Base-by-base conservation (phyloP, 306 rosid species). In the Pterocarpus santalinus region DNA sequence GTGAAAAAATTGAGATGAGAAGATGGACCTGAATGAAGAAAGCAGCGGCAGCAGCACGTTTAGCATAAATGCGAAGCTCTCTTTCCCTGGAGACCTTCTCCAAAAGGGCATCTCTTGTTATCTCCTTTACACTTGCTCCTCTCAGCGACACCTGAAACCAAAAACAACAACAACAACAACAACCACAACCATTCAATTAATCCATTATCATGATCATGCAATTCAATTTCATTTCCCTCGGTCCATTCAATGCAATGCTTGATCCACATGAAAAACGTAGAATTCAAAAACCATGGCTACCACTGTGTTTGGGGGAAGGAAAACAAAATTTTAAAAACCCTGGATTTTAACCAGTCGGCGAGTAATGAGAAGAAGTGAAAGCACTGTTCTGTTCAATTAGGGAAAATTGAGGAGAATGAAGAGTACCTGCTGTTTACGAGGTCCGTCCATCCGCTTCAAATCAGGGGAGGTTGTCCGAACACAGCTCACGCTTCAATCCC, bases 41-140 rank as follows among this genome's bases (percentile, higher is more conserved):
- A 71, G 95, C 93, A 60, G 97, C 91, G 32, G 98, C 89, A 15
- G 92, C 79, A 73, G 97, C 97, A 69, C 94, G 91, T 73, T 91
- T 88, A 1, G 98, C 97, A 79, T 91, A 85, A 69, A 87, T 89
- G 49, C 99, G 97, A 67, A 90, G 93, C 85, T 95, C 96, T 86
- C 99, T 86, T 86, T 95, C 97, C 68, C 82, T 92, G 13, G 93
- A 83, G 51, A 95, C 94, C 88, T 91, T 90, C 86, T 91, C 91
- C 36, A 93, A 96, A 80, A 95, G 94, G 11, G 89, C 98, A 67
- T 91, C 99, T 76, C 99, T 86, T 53, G 99, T 89, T 76, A 95
- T 95, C 90, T 95, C 99, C 87, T 95, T 95, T 34, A 90, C 92
- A 87, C 99, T 95, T 56, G 97, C 89, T 76, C 99, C 99, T 84